Evolutionary conservation across 1,284 basidiomycete genomes (phyloP).

Genomic region (Taiwanofungus camphoratus): DNA sequence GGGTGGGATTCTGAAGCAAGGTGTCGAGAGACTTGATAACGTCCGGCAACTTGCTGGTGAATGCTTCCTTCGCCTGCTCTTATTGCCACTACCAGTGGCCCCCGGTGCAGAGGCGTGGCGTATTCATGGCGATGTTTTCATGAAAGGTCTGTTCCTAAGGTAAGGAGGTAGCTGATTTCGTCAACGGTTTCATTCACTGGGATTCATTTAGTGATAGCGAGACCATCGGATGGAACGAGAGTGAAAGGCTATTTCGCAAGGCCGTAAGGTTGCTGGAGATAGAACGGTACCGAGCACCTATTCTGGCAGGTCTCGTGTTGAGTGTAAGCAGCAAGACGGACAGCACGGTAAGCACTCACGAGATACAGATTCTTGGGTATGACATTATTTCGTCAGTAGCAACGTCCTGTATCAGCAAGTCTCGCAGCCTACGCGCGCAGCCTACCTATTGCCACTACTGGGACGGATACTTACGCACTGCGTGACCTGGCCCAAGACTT

Average conservation of each 20-base stretch:
- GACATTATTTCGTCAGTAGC: too few relatives aligned
- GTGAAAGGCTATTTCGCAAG: slow-evolving; percentile 64
- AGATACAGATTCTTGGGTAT: too few relatives aligned
- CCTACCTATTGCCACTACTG: slow-evolving; percentile 37
- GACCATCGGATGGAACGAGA: slow-evolving; percentile 57
- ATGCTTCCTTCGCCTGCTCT: slow-evolving; percentile 49
- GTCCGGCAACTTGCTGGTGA: slow-evolving; percentile 78
- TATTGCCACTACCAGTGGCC: slow-evolving; percentile 37
- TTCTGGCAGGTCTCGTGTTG: slow-evolving; percentile 71
- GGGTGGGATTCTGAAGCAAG: slow-evolving; percentile 78
- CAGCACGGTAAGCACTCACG: slow-evolving; percentile 77
- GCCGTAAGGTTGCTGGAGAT: slow-evolving; percentile 67
- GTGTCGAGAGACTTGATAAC: slow-evolving; percentile 87
- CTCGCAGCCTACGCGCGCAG: slow-evolving; percentile 51
- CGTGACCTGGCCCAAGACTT: slow-evolving; percentile 50
- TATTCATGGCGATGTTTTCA: slow-evolving; percentile 38
- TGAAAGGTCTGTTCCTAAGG: slow-evolving; percentile 53
- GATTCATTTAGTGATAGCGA: slow-evolving; percentile 28
- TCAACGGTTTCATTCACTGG: neutral
- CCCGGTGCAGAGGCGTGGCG: slow-evolving; percentile 40
- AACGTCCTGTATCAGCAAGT: slow-evolving; percentile 60
- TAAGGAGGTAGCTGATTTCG: slow-evolving; percentile 23
- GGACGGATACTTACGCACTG: slow-evolving; percentile 36
- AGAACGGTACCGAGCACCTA: slow-evolving; percentile 48
- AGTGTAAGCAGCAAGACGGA: slow-evolving; percentile 79